Evolutionary conservation across 1,284 basidiomycete species (phyloP).

Genomic region (Irpex sp.): DNA sequence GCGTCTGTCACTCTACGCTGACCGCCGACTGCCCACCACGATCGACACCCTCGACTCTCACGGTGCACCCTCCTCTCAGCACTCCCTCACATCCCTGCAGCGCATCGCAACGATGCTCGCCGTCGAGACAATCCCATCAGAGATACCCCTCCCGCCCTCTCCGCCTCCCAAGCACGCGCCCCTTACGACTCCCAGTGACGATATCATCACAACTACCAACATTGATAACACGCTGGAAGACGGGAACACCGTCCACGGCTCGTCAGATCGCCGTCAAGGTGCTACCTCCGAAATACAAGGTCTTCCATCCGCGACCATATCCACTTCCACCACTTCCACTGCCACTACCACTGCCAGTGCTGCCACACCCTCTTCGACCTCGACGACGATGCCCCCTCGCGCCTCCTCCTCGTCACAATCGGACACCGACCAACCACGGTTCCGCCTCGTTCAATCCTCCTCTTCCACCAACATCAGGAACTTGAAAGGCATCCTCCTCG

Average conservation of each 20-base stretch:
- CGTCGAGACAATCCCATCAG: background rate
- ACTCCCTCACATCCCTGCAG: background rate
- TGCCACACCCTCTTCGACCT: background rate
- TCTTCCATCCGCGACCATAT: background rate
- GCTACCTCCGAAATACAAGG: background rate
- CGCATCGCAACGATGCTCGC: background rate
- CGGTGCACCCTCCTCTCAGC: background rate
- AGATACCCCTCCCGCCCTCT: background rate
- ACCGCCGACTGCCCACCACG: no score
- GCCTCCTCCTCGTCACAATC: no score
- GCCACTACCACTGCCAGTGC: background rate
- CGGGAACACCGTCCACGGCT: background rate
- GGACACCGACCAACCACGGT: background rate
- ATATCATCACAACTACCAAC: background rate
- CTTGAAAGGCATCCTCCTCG: constrained; percentile 8
- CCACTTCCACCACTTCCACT: background rate
- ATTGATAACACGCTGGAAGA: background rate
- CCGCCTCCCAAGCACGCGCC: background rate
- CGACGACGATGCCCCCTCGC: background rate
- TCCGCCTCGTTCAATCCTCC: background rate
- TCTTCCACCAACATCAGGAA: background rate
- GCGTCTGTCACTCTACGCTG: background rate
- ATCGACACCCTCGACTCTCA: background rate
- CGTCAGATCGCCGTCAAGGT: background rate
- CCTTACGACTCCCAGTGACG: background rate